Base-by-base conservation (phyloP, 148 eudicot species). In the Pouteria glomerata region DNA sequence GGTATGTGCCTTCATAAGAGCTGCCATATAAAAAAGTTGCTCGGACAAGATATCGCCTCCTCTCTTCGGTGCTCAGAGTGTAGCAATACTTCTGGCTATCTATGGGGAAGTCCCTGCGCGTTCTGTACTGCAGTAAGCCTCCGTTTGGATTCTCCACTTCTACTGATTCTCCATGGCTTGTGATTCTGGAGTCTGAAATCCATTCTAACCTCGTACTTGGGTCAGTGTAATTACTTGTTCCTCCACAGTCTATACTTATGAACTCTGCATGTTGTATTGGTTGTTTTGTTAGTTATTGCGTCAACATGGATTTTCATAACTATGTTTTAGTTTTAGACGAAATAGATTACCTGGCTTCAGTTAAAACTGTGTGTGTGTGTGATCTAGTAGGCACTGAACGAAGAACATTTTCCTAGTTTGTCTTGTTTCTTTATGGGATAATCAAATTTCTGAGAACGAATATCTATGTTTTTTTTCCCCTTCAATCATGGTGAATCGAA, bases 201-300 rank as follows among this genome's bases (percentile, higher is more conserved):
- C 99, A 95, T 80, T 73, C 69, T 15, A 95, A 65, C 14, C 83
- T 83, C 4, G 89, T 92, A 30, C 13, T 76, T 13, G 62, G 73
- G 69, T 95, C 99, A 30, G 90, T 95, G 79, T 95, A 87, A 67
- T 90, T 90, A 12, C 74, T 82, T 34, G 78, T 52, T 59, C 87
- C 92, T 77, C 99, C 99, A 82, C 99, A 95, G 81, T 95, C 99
- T 78, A 92, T 92, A 74, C 99, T 95, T 26, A 81, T 66, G 82
- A 95, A 95, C 59, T 95, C 99, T 95, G 99, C 89, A 82, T 37
- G 50, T 74, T 63, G 29, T n/a, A 31, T 55, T 66, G 30, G 41
- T 45, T 33, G 50, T 55, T 66, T 45, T 33, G 50, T 55, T 66
- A 1, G 45, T 56, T 23, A 44, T 50, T 29, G 12, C 60, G 2